Conservation (phyloP, 2,329 filamentous ascomycete species). For the Neonectria faginata region DNA sequence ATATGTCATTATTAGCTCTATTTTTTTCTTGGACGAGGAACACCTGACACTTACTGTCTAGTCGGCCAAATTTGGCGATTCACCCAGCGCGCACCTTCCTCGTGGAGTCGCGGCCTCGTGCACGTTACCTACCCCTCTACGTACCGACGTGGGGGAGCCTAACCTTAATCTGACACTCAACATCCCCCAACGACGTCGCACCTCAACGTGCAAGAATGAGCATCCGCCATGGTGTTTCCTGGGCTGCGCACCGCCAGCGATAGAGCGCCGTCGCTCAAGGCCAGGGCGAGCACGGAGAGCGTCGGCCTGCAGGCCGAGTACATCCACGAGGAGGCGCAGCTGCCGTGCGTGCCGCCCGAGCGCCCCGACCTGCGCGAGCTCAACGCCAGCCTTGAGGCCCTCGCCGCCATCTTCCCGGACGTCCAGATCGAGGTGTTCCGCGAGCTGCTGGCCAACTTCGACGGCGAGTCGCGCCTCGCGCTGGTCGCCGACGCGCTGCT, state of each 20-base stretch:
- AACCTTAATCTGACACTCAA: constrained; percentile 22
- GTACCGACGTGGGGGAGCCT: constrained; percentile 3
- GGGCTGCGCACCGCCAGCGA: constrained; percentile 60
- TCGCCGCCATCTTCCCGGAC: constrained; percentile 81
- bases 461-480: constrained; percentile 80
- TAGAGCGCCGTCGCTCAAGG: constrained; percentile 49
- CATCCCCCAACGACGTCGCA: constrained; percentile 4
- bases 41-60: too few relatives aligned
- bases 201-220: constrained; percentile 48
- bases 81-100: background rate
- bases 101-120: background rate
- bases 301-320: constrained; percentile 54
- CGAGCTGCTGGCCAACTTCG: constrained; percentile 81
- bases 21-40: too few relatives aligned
- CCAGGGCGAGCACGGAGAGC: constrained; percentile 46
- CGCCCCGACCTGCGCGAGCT: constrained; percentile 74
- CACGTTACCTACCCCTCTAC: background rate
- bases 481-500: constrained; percentile 82
- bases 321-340: constrained; percentile 68
- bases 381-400: constrained; percentile 75
- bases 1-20: too few relatives aligned
- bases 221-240: constrained; percentile 62
- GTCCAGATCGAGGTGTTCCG: constrained; percentile 86
- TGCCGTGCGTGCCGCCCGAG: constrained; percentile 61
- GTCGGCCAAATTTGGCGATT: background rate